Evolutionary conservation across 1,139 yeast genomes (phyloP).

Genomic region (Candida tropicalis): DNA sequence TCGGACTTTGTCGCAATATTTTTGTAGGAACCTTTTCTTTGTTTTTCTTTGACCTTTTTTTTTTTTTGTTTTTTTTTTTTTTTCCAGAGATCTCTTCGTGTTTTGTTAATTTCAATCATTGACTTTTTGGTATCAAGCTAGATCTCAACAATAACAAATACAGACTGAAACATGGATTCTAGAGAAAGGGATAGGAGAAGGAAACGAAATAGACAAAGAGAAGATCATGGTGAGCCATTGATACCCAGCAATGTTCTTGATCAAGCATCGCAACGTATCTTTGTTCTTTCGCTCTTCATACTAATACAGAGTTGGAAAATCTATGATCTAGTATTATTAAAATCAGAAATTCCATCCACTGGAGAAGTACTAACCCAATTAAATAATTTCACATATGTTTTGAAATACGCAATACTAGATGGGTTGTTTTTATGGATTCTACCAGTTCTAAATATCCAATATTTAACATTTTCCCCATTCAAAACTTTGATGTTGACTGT

Average conservation of each 20-base stretch:
- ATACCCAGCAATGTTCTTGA: conserved; percentile 65
- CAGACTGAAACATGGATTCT: neutral
- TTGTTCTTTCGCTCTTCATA: conserved; percentile 65
- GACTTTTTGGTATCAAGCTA: neutral
- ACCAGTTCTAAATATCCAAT: conserved; percentile 77
- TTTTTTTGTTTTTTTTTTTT: neutral
- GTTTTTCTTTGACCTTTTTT: neutral
- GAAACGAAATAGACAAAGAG: conserved; percentile 1
- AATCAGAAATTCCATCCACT: conserved; percentile 29
- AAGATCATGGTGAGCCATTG: conserved; percentile 23
- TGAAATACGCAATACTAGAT: conserved; percentile 76
- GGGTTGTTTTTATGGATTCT: conserved; percentile 67
- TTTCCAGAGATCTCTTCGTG: conserved; percentile 5
- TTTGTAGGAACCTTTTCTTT: too few species aligned
- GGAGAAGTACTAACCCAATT: conserved; percentile 26
- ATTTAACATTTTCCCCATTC: conserved; percentile 61
- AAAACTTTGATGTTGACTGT: conserved; percentile 49
- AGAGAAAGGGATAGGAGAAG: conserved; percentile 5
- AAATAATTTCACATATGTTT: conserved; percentile 57
- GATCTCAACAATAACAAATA: neutral
- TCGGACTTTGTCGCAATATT: neutral
- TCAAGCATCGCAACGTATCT: conserved; percentile 77
- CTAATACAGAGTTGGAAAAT: conserved; percentile 81
- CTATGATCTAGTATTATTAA: conserved; percentile 61
- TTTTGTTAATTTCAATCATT: too few species aligned